Evolutionary conservation across 805 yeast species (phyloP), one percentile per base, ranked within the genome.

Genomic region (Candida argentea): DNA sequence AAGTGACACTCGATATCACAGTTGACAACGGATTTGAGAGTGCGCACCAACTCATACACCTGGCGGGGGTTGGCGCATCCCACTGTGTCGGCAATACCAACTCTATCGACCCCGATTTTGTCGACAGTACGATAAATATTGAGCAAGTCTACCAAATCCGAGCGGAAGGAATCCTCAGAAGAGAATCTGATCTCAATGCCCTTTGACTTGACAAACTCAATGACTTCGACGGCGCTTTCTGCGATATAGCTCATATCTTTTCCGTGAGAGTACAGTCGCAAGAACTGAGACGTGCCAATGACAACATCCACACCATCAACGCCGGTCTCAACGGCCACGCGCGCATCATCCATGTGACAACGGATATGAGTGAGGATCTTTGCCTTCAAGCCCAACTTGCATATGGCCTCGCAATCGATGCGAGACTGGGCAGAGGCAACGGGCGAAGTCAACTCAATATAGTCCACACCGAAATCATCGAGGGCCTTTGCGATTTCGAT

Each of bases 41-140:
- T 91, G 52, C 93, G 78, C 38, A 89, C 91, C 44, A 89, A 73
- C 65, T 89, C 98, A 58, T 89, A 89, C 35, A 89, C 98, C 63
- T 91, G 97, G 65, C 98, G 78, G 47, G 98, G 98, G 67, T 89
- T 89, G 40, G 98, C 98, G 57, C 97, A 81, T 27, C 98, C 98
- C 33, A 89, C 98, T 20, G 98, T 89, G 57, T 89, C 98, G 43
- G 98, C 98, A 63, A 89, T 89, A 65, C 98, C 98, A 31, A 89
- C 95, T 61, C 98, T 77, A 70, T 91, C 86, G 38, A 89, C 98
- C 48, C 98, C 98, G 44, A 89, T 84, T 65, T 85, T 83, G 67
- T 83, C 94, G 40, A 89, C 98, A 16, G 96, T 86, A 60, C 86
- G 81, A 70, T 89, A 89, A 46, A 89, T 91, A 65, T 89, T 89